phyloP scores from a whole-genome alignment of 2,329 filamentous ascomycete genomes.

The Parastagonospora avenae region DNA sequence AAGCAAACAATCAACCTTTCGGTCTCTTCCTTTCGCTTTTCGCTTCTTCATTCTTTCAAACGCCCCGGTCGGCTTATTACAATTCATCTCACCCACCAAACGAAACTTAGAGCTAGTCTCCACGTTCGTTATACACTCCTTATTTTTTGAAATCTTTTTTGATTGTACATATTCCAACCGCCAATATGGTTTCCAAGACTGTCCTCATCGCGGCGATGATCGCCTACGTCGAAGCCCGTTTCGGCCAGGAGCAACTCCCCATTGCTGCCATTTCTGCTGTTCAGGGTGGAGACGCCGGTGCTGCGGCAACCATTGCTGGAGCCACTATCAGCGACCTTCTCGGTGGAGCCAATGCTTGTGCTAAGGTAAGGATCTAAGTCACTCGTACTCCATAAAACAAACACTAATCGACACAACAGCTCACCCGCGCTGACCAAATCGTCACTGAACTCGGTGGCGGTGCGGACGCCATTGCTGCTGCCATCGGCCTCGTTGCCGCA shows the following conservation, averaged over 20 bases:
- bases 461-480: constrained; percentile 64
- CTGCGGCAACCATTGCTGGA: constrained; percentile 68
- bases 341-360: constrained; percentile 69
- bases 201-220: constrained; percentile 37
- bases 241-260: constrained; percentile 67
- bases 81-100: constrained; percentile 6
- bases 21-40: constrained; percentile 21
- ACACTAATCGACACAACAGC: constrained; percentile 48
- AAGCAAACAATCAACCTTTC: constrained; percentile 18
- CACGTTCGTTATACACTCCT: constrained; percentile 18
- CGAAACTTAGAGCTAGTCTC: constrained; percentile 44
- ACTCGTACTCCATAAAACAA: background rate
- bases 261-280: constrained; percentile 62
- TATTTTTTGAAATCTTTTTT: constrained; percentile 16
- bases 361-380: constrained; percentile 53
- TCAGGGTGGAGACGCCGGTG: constrained; percentile 61
- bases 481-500: constrained; percentile 66
- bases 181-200: constrained; percentile 42
- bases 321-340: constrained; percentile 66
- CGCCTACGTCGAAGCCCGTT: constrained; percentile 53
- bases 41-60: constrained; percentile 28
- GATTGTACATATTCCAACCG: constrained; percentile 17
- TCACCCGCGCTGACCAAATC: constrained; percentile 68
- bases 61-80: constrained; percentile 41
- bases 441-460: constrained; percentile 65